These are phyloP conservation scores for Capillidium heterosporum DNA, from an alignment of 371 early-diverging fungal species.

Conservation along the genomic window DNA sequence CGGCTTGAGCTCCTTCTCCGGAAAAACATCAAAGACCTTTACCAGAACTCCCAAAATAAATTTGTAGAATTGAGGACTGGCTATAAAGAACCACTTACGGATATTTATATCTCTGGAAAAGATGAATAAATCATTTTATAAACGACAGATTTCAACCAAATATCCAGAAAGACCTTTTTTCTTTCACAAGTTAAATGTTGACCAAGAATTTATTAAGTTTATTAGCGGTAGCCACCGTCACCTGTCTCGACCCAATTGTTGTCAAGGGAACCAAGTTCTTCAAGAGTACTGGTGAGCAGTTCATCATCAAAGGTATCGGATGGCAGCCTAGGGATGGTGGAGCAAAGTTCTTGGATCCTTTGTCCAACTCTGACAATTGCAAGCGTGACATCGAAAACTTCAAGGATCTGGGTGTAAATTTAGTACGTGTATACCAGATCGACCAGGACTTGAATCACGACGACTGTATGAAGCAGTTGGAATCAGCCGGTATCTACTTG, in stretches of 20 bases:
- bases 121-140: too few species aligned
- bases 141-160: too few species aligned
- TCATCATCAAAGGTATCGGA: slow-evolving; percentile 59
- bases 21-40: too few species aligned
- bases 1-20: too few species aligned
- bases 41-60: too few species aligned
- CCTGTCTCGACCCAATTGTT: slow-evolving; percentile 26
- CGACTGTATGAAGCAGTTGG: slow-evolving; percentile 51
- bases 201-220: neutral
- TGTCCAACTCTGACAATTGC: slow-evolving; percentile 37
- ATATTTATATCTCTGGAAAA: too few species aligned
- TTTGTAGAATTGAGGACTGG: too few species aligned
- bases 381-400: slow-evolving; percentile 34
- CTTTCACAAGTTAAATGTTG: neutral
- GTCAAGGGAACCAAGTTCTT: slow-evolving; percentile 54
- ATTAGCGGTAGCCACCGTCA: neutral
- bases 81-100: too few species aligned
- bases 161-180: too few species aligned
- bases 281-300: slow-evolving; percentile 52
- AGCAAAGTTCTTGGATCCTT: slow-evolving; percentile 26
- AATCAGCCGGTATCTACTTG: slow-evolving; percentile 46
- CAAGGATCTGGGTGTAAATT: slow-evolving; percentile 47
- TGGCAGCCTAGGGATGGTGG: slow-evolving; percentile 52
- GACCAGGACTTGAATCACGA: slow-evolving; percentile 29
- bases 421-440: slow-evolving; percentile 57